These are phyloP conservation scores for Vigna trinervia DNA, from an alignment of 306 rosid species.

Conservation along the genomic window DNA sequence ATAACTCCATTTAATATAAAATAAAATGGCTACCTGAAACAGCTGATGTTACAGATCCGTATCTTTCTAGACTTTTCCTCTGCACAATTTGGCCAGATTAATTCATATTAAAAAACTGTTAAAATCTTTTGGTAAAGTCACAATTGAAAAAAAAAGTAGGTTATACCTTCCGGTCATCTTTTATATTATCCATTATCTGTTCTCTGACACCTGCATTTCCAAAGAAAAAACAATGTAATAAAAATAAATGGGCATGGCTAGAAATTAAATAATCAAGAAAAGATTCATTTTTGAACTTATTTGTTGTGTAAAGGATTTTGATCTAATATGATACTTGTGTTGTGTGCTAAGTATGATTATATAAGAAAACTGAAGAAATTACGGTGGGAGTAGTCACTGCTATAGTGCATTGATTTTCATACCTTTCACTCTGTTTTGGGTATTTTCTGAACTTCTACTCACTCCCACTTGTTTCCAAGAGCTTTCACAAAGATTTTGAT, in stretches of 20 bases:
- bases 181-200: slow-evolving; percentile 77
- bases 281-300: neutral
- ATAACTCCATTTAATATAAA: neutral
- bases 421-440: slow-evolving; percentile 82
- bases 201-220: slow-evolving; percentile 83
- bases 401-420: slow-evolving; percentile 32
- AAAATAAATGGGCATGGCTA: neutral
- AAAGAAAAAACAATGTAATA: slow-evolving; percentile 17
- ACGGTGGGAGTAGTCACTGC: slow-evolving; percentile 5
- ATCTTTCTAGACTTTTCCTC: slow-evolving; percentile 70
- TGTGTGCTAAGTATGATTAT: slow-evolving; percentile 2
- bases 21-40: slow-evolving; percentile 64
- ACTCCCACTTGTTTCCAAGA: slow-evolving; percentile 77
- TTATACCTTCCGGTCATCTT: slow-evolving; percentile 82
- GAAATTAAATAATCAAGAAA: slow-evolving; percentile 29
- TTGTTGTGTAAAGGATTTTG: neutral
- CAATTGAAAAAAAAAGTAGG: slow-evolving; percentile 19
- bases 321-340: neutral
- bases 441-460: slow-evolving; percentile 61
- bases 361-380: neutral
- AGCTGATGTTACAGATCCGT: slow-evolving; percentile 84
- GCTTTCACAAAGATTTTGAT: slow-evolving; percentile 76
- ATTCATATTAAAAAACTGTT: neutral
- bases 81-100: slow-evolving; percentile 53
- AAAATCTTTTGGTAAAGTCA: slow-evolving; percentile 29